A percentile compares a stretch with the other conserved stretches of the same genome.
Evolutionary conservation across 1,284 basidiomycete species (phyloP).

Genomic region (Xerocomus nothofagi): DNA sequence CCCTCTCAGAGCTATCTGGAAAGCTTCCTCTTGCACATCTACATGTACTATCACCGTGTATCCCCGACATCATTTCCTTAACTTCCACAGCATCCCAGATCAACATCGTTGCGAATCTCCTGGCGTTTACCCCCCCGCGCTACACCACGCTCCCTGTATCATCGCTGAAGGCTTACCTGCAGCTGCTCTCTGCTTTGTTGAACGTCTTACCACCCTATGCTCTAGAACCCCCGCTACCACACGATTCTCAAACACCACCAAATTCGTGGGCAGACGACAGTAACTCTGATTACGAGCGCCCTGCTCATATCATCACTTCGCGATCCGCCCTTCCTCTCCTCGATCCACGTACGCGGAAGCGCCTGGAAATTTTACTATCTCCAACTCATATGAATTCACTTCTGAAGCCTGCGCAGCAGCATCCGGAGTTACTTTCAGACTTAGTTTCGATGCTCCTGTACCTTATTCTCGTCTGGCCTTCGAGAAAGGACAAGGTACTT

Average conservation of each 20-base stretch:
- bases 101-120: conserved; percentile 66
- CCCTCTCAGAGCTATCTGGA: conserved; percentile 46
- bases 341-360: conserved; percentile 57
- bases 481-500: conserved; percentile 53
- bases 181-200: conserved; percentile 52
- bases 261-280: conserved; percentile 34
- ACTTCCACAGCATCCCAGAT: conserved; percentile 38
- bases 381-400: conserved; percentile 53
- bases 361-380: conserved; percentile 51
- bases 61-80: conserved; percentile 26
- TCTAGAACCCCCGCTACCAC: conserved; percentile 45
- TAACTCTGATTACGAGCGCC: conserved; percentile 33
- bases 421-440: conserved; percentile 41
- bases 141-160: conserved; percentile 47
- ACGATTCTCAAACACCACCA: conserved; percentile 19
- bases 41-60: conserved; percentile 29
- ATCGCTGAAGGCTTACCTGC: conserved; percentile 55
- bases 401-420: conserved; percentile 39
- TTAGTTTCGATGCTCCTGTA: conserved; percentile 54
- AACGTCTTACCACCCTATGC: conserved; percentile 51
- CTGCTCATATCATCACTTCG: conserved; percentile 39
- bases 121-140: conserved; percentile 58
- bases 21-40: conserved; percentile 46
- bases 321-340: conserved; percentile 40
- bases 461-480: conserved; percentile 59